A percentile compares a stretch with the other conserved stretches of the same genome.
These are phyloP conservation scores for Plasmodium cynomolgi DNA, from an alignment of 169 alveolate genomes.

Conservation along the genomic window DNA sequence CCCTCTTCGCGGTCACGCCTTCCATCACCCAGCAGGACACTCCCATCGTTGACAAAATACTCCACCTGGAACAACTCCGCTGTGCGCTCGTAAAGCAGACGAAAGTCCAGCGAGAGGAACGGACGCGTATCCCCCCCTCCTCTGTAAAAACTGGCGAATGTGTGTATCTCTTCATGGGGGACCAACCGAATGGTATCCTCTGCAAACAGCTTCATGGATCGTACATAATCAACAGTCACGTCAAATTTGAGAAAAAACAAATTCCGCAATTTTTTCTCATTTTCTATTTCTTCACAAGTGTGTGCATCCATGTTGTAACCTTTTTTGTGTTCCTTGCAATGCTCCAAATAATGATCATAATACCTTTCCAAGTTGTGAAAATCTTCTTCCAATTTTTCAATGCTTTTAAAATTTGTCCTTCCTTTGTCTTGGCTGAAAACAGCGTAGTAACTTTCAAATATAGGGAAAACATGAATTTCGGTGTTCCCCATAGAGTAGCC, in stretches of 20 bases:
- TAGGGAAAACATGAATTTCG: slow-evolving; percentile 38
- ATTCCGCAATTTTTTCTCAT: not conserved
- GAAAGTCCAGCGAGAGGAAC: slow-evolving; percentile 12
- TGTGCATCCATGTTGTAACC: not conserved
- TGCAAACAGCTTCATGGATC: not conserved
- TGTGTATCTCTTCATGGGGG: not conserved
- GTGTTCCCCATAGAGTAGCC: slow-evolving; percentile 6
- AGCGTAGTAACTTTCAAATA: slow-evolving; percentile 42
- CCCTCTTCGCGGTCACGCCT: not conserved
- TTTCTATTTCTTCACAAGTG: slow-evolving; percentile 10
- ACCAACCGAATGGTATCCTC: not conserved
- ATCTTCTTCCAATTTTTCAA: slow-evolving; percentile 14
- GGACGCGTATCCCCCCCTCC: not conserved
- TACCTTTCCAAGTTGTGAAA: slow-evolving; percentile 40
- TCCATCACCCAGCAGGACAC: slow-evolving; percentile 1
- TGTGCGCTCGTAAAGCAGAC: slow-evolving; percentile 1
- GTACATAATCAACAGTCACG: slow-evolving; percentile 32
- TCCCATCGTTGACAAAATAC: slow-evolving; percentile 38
- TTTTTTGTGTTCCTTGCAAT: not conserved
- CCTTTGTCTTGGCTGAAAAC: not conserved
- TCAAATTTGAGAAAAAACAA: slow-evolving; percentile 21
- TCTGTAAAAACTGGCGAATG: slow-evolving; percentile 11
- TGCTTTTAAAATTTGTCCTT: not conserved
- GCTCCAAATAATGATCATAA: slow-evolving; percentile 2
- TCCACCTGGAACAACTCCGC: slow-evolving; percentile 20